Conservation (phyloP, 257 asterid genomes). For the Solanum lycopersicoides region DNA sequence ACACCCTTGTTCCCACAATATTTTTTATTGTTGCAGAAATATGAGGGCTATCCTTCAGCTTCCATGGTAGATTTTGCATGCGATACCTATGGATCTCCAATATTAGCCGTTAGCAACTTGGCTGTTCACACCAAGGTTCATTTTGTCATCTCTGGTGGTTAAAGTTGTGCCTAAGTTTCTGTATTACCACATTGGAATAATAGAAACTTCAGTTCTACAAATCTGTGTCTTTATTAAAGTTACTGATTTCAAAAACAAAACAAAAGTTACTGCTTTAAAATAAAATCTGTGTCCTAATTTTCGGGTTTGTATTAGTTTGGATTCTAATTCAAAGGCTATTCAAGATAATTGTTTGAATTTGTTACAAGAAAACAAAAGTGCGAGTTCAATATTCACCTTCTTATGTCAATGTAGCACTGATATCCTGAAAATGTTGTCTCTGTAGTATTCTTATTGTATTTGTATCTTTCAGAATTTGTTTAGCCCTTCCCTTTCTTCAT, state of each 20-base stretch:
- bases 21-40: slow-evolving; percentile 37
- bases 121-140: slow-evolving; percentile 87
- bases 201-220: neutral
- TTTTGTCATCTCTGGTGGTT: neutral
- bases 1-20: neutral
- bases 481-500: neutral
- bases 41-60: slow-evolving; percentile 92
- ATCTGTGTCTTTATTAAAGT: neutral
- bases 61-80: slow-evolving; percentile 95
- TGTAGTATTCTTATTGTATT: neutral
- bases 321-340: neutral
- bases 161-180: neutral
- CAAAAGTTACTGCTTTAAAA: neutral
- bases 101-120: slow-evolving; percentile 74
- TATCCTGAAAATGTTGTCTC: neutral
- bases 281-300: neutral
- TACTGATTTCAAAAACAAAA: neutral
- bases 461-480: neutral
- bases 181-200: neutral
- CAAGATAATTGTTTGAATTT: neutral
- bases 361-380: neutral
- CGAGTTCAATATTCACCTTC: neutral
- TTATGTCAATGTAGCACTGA: neutral
- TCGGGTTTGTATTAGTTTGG: neutral
- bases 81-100: slow-evolving; percentile 84